Conservation (phyloP, 2,329 filamentous ascomycete species). For the Diaporthe australafricana region DNA sequence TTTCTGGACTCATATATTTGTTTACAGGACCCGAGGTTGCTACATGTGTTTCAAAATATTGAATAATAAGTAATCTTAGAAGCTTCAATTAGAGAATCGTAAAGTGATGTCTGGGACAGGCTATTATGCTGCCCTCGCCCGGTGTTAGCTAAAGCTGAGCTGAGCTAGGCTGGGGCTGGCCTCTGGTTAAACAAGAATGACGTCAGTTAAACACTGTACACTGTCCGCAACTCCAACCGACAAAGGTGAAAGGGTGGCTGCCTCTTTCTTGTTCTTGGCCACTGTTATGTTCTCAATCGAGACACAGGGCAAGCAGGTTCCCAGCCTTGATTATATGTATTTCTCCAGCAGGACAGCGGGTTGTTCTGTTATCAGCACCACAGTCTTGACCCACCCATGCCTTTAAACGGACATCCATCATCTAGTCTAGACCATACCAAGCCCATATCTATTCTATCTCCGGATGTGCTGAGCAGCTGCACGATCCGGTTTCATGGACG, state of each 20-base stretch:
- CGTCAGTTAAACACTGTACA: constrained; percentile 23
- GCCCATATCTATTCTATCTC: too few relatives aligned
- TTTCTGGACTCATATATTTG: too few relatives aligned
- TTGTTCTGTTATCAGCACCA: not conserved
- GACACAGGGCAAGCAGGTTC: not conserved
- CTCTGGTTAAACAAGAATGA: not conserved
- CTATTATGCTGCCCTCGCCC: too few relatives aligned
- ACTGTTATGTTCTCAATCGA: not conserved
- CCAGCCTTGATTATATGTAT: not conserved
- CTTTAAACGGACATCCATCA: not conserved
- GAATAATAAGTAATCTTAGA: too few relatives aligned
- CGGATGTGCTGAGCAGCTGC: too few relatives aligned
- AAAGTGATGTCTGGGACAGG: too few relatives aligned
- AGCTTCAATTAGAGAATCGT: too few relatives aligned
- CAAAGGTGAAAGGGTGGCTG: not conserved
- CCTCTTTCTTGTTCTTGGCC: not conserved
- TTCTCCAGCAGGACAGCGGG: not conserved
- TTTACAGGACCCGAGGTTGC: too few relatives aligned
- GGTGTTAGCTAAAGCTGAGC: not conserved
- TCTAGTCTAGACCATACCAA: not conserved
- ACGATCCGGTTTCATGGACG: too few relatives aligned
- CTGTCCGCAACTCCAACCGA: not conserved
- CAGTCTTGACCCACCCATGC: constrained; percentile 3
- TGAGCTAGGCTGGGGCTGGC: not conserved
- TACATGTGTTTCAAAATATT: too few relatives aligned